Conservation (phyloP, 306 rosid genomes). For the Trifolium fragiferum region DNA sequence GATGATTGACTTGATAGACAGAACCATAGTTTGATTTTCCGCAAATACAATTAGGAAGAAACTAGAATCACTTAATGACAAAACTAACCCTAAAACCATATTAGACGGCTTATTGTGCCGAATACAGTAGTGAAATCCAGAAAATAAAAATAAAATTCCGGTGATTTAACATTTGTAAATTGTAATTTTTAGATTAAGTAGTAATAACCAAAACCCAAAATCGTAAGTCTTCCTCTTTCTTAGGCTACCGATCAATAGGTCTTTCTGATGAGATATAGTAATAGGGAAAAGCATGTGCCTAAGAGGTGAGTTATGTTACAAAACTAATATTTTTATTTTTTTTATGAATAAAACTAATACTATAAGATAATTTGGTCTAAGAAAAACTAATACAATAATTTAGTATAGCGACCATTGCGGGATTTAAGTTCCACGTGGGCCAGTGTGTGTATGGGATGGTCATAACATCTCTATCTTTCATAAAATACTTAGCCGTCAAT, state of each 20-base stretch:
- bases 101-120: no score
- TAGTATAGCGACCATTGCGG: background rate
- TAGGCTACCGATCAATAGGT: background rate
- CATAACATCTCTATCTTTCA: background rate
- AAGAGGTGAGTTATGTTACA: background rate
- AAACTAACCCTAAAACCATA: no score
- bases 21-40: no score
- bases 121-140: no score
- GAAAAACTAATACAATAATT: background rate
- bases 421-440: conserved; percentile 8
- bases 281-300: background rate
- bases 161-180: no score
- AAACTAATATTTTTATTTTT: background rate
- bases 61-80: no score
- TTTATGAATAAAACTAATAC: background rate
- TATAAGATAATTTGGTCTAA: background rate
- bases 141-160: no score
- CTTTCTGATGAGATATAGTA: background rate
- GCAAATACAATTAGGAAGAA: no score
- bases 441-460: conserved; percentile 16
- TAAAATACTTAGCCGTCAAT: conserved; percentile 15
- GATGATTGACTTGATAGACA: no score
- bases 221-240: no score
- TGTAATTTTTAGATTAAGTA: no score
- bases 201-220: background rate